A percentile compares a stretch with the other conserved stretches of the same genome.
Conservation (phyloP, 2,329 filamentous ascomycete genomes). For the Neofusicoccum parvum region DNA sequence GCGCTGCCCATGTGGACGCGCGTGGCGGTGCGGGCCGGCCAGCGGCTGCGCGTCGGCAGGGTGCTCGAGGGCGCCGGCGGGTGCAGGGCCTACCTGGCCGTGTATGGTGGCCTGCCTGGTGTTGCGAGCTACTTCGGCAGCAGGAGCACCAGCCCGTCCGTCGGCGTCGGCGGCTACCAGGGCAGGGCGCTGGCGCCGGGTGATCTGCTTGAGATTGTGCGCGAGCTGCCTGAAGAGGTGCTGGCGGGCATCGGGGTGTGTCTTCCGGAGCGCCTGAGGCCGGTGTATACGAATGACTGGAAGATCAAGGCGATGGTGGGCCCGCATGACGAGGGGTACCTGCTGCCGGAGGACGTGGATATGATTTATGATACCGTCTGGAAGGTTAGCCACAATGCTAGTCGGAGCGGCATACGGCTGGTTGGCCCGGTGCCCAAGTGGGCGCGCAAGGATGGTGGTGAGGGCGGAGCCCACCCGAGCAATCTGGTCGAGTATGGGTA, state of each 20-base stretch:
- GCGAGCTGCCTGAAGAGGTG: conserved; percentile 32
- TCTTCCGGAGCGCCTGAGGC: conserved; percentile 51
- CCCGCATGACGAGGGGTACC: conserved; percentile 58
- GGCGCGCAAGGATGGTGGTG: conserved; percentile 62
- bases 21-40: conserved; percentile 53
- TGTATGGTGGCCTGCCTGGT: conserved; percentile 56
- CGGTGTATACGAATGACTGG: conserved; percentile 54
- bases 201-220: conserved; percentile 52
- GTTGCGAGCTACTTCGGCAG: conserved; percentile 61
- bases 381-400: conserved; percentile 64
- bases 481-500: conserved; percentile 60
- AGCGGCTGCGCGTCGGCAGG: conserved; percentile 58
- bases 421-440: conserved; percentile 61
- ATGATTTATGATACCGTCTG: conserved; percentile 61
- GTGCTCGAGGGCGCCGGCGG: conserved; percentile 45
- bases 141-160: conserved; percentile 61
- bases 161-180: conserved; percentile 62
- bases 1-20: conserved; percentile 58
- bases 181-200: conserved; percentile 58
- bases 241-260: conserved; percentile 27
- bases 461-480: conserved; percentile 64
- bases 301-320: conserved; percentile 58
- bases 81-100: conserved; percentile 61
- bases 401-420: conserved; percentile 62
- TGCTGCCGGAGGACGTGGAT: conserved; percentile 55